Evolutionary conservation across 106 monocot genomes (phyloP).

Genomic region (Allium cepa): DNA sequence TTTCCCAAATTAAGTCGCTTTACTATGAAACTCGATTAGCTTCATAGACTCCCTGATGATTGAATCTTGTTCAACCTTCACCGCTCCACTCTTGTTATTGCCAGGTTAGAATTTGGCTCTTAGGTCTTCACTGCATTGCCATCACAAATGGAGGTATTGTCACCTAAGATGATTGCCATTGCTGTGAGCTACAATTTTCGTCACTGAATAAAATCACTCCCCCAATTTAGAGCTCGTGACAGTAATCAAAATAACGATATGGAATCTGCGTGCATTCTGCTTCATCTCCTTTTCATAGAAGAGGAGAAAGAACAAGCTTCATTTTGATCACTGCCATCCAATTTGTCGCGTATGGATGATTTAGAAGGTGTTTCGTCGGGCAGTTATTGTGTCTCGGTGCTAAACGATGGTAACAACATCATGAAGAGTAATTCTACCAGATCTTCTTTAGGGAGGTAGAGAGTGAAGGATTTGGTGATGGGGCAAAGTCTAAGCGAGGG

Average conservation of each 20-base stretch:
- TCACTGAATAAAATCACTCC: too few species aligned
- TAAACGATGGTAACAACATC: conserved; percentile 6
- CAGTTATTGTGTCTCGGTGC: conserved; percentile 55
- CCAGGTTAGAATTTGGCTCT: too few species aligned
- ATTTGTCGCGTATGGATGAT: conserved; percentile 12
- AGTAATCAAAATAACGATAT: neutral
- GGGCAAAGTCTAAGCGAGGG: conserved; percentile 31
- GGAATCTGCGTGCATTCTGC: conserved; percentile 1
- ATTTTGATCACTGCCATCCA: neutral
- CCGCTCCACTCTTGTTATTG: too few species aligned
- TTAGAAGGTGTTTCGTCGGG: conserved; percentile 24
- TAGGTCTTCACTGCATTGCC: too few species aligned
- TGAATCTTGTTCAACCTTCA: too few species aligned
- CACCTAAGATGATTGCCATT: too few species aligned
- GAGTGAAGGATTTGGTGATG: conserved; percentile 23
- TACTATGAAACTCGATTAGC: too few species aligned
- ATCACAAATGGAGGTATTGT: too few species aligned
- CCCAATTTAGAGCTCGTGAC: too few species aligned
- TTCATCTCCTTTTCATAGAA: conserved; percentile 19
- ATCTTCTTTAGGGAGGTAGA: conserved; percentile 22
- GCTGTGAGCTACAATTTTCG: too few species aligned
- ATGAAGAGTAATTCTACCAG: conserved; percentile 47
- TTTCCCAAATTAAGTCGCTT: too few species aligned
- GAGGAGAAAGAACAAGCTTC: conserved; percentile 19
- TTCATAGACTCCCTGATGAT: too few species aligned